Evolutionary conservation across 2,329 filamentous ascomycete species (phyloP).

Genomic region (Domatiomyces catenatus): DNA sequence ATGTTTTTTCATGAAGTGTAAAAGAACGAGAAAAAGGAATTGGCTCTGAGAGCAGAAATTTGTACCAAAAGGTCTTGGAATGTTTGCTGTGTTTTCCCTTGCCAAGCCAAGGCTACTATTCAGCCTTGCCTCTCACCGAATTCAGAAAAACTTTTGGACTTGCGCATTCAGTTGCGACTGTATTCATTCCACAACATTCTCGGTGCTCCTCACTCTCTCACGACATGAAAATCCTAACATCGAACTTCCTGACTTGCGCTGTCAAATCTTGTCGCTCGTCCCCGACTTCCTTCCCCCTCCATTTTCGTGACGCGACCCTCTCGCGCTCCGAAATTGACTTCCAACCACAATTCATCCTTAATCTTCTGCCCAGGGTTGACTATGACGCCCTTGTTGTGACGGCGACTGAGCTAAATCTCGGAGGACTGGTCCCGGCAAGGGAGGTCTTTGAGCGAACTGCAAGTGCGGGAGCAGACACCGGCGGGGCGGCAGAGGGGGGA

Average conservation of each 20-base stretch:
- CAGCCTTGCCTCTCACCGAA: neutral
- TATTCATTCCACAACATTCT: too few relatives aligned
- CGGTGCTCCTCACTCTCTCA: too few relatives aligned
- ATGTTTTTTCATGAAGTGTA: constrained; percentile 7
- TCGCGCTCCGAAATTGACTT: constrained; percentile 69
- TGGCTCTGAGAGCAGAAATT: neutral
- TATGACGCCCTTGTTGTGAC: constrained; percentile 68
- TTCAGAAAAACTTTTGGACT: neutral
- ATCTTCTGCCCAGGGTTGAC: constrained; percentile 74
- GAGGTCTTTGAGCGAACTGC: constrained; percentile 16
- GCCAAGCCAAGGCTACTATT: neutral
- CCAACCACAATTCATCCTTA: constrained; percentile 65
- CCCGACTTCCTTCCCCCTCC: constrained; percentile 68
- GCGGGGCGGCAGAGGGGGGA: constrained; percentile 9
- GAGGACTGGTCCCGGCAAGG: constrained; percentile 16
- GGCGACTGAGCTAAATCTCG: constrained; percentile 52
- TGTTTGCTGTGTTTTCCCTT: constrained; percentile 1
- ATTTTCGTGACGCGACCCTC: constrained; percentile 82
- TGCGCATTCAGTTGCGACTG: too few relatives aligned
- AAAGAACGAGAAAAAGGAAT: constrained; percentile 1
- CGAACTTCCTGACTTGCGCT: constrained; percentile 93
- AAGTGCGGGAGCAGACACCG: constrained; percentile 1
- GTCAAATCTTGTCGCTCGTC: constrained; percentile 85
- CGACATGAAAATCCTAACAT: constrained; percentile 81
- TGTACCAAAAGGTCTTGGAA: neutral